A percentile compares a stretch with the other conserved stretches of the same genome.
phyloP scores from a whole-genome alignment of 1,139 yeast genomes.

The Arxiozyma slooffiae region DNA sequence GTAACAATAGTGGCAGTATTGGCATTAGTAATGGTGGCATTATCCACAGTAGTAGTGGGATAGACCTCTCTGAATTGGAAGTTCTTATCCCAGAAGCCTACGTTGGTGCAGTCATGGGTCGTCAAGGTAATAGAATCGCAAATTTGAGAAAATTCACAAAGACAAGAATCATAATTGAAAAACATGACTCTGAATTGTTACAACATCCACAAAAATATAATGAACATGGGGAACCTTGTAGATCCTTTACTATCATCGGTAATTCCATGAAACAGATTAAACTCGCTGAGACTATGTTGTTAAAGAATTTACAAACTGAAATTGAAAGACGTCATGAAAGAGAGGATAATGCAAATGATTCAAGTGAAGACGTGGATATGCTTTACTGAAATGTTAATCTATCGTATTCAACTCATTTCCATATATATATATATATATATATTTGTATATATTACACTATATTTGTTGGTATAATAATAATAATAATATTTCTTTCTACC shows the following conservation, averaged over 20 bases:
- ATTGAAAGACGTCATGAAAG: slow-evolving; percentile 48
- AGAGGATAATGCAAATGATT: not conserved
- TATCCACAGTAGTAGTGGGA: not conserved
- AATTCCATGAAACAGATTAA: slow-evolving; percentile 32
- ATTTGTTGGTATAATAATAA: no score
- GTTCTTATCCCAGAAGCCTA: slow-evolving; percentile 60
- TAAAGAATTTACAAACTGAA: slow-evolving; percentile 64
- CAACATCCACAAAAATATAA: slow-evolving; percentile 28
- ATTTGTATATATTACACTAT: no score
- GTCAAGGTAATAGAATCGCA: slow-evolving; percentile 76
- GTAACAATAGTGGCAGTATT: not conserved
- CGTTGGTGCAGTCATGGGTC: slow-evolving; percentile 88
- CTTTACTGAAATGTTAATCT: not conserved
- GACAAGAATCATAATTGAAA: slow-evolving; percentile 71
- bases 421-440: no score
- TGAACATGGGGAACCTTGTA: slow-evolving; percentile 52
- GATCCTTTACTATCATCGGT: slow-evolving; percentile 69
- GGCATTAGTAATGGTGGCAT: not conserved
- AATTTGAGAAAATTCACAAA: slow-evolving; percentile 76
- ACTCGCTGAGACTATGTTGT: slow-evolving; percentile 27
- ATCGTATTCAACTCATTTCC: no score
- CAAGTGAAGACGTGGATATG: not conserved
- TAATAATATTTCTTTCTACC: no score
- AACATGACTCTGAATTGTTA: slow-evolving; percentile 46
- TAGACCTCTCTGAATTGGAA: not conserved